Evolutionary conservation across 768 basidiomycete genomes (phyloP), one percentile per base, ranked within the genome.

Genomic region (Rickenella mellea): DNA sequence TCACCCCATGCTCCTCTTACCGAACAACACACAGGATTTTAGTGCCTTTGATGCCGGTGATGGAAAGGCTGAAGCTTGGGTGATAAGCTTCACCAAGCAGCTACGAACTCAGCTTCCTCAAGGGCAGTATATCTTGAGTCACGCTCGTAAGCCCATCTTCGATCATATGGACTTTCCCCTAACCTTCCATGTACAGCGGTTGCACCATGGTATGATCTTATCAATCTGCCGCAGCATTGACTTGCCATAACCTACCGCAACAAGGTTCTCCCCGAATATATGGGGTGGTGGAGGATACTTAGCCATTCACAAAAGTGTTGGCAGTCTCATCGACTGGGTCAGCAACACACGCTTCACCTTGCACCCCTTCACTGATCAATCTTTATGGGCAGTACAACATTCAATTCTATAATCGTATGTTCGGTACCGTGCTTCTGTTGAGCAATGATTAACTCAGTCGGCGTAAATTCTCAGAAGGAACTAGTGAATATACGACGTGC

Each of bases 401-500:
- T 22, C 44, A 60, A 48, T 63, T 61, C 50, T 63, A 62, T 49
- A 63, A 62, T 47, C 61, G 61, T 61, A 39, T 42, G 61, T 51
- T 32, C n/a, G 14, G 2, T 17, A 17, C 24, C 33, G 12, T 36
- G 19, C 19, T 17, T 10, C 14, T 7, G 12, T n/a, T 4, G 3
- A 14, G 19, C 12, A 19, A 22, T 44, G 4, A 8, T 20, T 31
- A 17, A 7, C 1, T 22, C 33, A 19, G 33, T 22, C 24, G 33
- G 14, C 4, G 26, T 19, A 15, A 3, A 20, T 30, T 26, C 11
- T 15, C 55, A 81, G 80, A 82, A 68, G 80, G 78, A 30, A 50
- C 62, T 15, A 60, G 59, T 11, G 81, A 81, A 51, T 84, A 83
- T 54, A 77, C 76, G 5, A 78, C 76, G 22, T 84, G 81, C 54